Evolutionary conservation across 805 yeast genomes (phyloP).

Genomic region (Candida patagonica): DNA sequence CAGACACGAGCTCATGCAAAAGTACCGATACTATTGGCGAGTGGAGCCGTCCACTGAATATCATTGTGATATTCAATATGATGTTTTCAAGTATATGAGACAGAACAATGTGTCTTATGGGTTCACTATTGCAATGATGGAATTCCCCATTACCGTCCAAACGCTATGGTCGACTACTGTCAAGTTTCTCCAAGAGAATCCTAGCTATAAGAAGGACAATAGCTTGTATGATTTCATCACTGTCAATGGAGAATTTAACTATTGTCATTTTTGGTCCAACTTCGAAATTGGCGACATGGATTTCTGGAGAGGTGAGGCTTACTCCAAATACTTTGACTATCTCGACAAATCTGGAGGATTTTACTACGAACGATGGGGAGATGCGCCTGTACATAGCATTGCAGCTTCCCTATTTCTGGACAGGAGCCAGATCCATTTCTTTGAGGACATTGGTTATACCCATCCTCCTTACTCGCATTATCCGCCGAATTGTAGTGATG

Average conservation of each 20-base stretch:
- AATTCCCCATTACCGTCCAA: slow-evolving; percentile 60
- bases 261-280: slow-evolving; percentile 89
- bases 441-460: slow-evolving; percentile 76
- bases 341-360: slow-evolving; percentile 84
- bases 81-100: slow-evolving; percentile 67
- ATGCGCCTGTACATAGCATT: slow-evolving; percentile 85
- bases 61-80: slow-evolving; percentile 76
- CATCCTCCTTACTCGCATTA: slow-evolving; percentile 76
- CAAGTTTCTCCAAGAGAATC: slow-evolving; percentile 49
- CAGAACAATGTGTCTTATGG: slow-evolving; percentile 68
- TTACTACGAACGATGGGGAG: slow-evolving; percentile 93
- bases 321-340: slow-evolving; percentile 57
- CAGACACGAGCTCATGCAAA: slow-evolving; percentile 61
- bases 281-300: slow-evolving; percentile 71
- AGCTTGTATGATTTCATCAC: slow-evolving; percentile 64
- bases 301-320: slow-evolving; percentile 69
- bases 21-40: slow-evolving; percentile 91
- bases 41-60: slow-evolving; percentile 81
- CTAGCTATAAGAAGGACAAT: slow-evolving; percentile 48
- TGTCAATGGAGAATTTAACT: slow-evolving; percentile 53
- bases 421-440: slow-evolving; percentile 63
- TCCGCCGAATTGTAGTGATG: slow-evolving; percentile 41
- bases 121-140: slow-evolving; percentile 71
- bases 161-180: slow-evolving; percentile 69
- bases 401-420: slow-evolving; percentile 75